Base-by-base conservation (phyloP, 352 stramenopile species). In the Globisporangium spinosum region DNA sequence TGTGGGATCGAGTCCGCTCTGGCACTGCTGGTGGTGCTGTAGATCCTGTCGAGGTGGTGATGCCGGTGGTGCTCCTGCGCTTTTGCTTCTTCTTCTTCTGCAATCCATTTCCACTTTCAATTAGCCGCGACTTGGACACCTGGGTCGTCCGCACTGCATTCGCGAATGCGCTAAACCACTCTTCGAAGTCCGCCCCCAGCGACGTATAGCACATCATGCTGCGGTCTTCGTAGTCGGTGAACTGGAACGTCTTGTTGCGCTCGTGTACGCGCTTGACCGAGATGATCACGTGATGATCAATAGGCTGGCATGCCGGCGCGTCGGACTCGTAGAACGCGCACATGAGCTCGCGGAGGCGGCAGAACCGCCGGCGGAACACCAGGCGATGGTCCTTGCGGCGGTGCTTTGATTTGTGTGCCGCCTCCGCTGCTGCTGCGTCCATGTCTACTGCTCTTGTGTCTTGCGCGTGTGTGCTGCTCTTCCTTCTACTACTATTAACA, bases 191-290 rank as follows among this genome's bases (percentile, higher is more conserved):
- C 0, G 70, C 70, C 1, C 71, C 67, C 17, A 82, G 71, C 9
- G 71, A 70, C 47, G 74, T 80, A 64, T 83, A 74, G 20, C 82
- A 51, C 61, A 80, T 13, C 25, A 87, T 51, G 8, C 58, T 70
- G n/a, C 65, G 69, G 54, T 84, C 77, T 32, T 80, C 76, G 56
- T 87, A 76, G 76, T 85, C 76, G 3, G 69, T 76, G 20, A 87
- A 68, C 8, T 65, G 47, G 49, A 87, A 80, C 45, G 71, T 71
- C 55, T 87, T 85, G 76, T 87, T 87, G 43, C 74, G 69, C n/a
- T 77, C 62, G 20, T 79, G 76, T 23, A 78, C 67, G n/a, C 75
- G 72, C 47, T 60, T 29, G 0, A 84, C 70, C 0, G 71, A 71
- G 43, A 85, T 82, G 40, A 87, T 71, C 13, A 87, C 71, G 66